Conservation (phyloP, 495 filamentous ascomycete species). For the Polyplosphaeria fusca region DNA sequence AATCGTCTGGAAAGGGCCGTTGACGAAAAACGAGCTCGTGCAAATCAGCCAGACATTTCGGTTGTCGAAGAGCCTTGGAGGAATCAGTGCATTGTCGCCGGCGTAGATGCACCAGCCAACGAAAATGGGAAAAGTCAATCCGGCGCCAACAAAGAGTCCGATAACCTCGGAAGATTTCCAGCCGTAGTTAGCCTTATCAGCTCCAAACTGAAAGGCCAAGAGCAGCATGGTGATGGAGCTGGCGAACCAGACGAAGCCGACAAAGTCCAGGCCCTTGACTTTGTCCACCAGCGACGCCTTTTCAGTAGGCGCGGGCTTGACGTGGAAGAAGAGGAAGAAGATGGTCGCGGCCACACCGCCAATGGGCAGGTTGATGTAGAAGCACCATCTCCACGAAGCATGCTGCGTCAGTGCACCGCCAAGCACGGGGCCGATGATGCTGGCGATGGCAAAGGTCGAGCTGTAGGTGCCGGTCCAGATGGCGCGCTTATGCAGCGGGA, state of each 20-base stretch:
- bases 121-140: slow-evolving; percentile 44
- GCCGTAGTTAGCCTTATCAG: slow-evolving; percentile 35
- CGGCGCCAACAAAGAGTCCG: slow-evolving; percentile 52
- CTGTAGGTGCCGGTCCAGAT: slow-evolving; percentile 2
- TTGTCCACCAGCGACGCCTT: background rate
- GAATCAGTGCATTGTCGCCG: slow-evolving; percentile 53
- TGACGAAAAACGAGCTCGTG: background rate
- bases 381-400: slow-evolving; percentile 16
- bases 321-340: background rate
- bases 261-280: background rate
- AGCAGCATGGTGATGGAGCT: slow-evolving; percentile 44
- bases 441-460: slow-evolving; percentile 12
- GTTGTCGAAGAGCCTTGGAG: slow-evolving; percentile 33
- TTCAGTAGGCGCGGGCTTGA: background rate
- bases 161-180: slow-evolving; percentile 51
- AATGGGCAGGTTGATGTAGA: slow-evolving; percentile 5
- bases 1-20: slow-evolving; percentile 1
- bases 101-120: slow-evolving; percentile 45
- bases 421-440: slow-evolving; percentile 13
- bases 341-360: background rate
- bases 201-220: slow-evolving; percentile 51
- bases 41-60: background rate
- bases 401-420: slow-evolving; percentile 15
- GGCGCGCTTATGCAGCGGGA: slow-evolving; percentile 20
- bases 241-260: background rate